A percentile compares a stretch with the other conserved stretches of the same genome.
phyloP scores from a whole-genome alignment of 257 asterid genomes.

The Solanum sejunctum region DNA sequence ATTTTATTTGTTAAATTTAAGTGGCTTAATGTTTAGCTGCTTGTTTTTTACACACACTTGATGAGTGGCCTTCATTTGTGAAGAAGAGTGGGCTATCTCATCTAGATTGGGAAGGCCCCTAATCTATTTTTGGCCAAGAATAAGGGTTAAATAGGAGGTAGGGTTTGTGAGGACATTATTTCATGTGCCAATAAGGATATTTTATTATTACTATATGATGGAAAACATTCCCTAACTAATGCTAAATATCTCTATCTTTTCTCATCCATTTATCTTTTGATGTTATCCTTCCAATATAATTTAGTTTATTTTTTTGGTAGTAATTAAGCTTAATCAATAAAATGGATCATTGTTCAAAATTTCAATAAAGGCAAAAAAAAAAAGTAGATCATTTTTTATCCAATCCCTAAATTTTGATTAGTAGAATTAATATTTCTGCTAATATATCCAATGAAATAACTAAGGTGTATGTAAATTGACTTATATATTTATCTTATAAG shows the following conservation, averaged over 20 bases:
- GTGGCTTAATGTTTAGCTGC: neutral
- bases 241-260: neutral
- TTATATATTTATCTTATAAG: neutral
- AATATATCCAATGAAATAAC: neutral
- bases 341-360: neutral
- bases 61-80: neutral
- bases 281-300: neutral
- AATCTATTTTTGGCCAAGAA: slow-evolving; percentile 4
- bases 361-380: neutral
- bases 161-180: slow-evolving; percentile 10
- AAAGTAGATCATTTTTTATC: neutral
- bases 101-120: neutral
- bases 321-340: neutral
- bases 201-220: neutral
- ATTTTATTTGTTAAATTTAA: neutral
- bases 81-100: neutral
- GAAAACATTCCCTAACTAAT: neutral
- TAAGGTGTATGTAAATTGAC: neutral
- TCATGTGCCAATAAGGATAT: neutral
- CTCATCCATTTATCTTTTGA: neutral
- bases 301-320: neutral
- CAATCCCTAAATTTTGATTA: neutral
- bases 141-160: neutral
- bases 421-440: neutral
- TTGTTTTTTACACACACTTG: neutral